Conservation (phyloP, 768 basidiomycete genomes). For the Termitomyces sp. region DNA sequence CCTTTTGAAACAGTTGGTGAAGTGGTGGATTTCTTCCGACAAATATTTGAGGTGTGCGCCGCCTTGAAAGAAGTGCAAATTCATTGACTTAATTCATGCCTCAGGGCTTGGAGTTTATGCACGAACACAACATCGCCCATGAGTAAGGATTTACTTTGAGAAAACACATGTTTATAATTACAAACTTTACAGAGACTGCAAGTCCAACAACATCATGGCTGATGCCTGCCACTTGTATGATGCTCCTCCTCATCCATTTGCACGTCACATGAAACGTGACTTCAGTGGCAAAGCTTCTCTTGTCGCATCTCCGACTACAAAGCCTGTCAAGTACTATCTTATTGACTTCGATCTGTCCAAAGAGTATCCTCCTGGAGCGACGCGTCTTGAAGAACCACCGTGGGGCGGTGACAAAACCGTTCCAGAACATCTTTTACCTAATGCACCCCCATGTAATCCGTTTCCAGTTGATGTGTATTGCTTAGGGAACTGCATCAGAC, state of each 20-base stretch:
- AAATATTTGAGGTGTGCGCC: conserved; percentile 17
- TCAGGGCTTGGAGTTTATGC: conserved; percentile 31
- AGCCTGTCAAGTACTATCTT: conserved; percentile 17
- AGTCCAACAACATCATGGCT: conserved; percentile 15
- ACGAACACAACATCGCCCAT: conserved; percentile 25
- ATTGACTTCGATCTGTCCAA: conserved; percentile 20
- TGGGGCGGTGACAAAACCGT: conserved; percentile 6
- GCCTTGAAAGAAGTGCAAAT: neutral
- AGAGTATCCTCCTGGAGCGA: conserved; percentile 5
- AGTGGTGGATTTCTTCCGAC: conserved; percentile 1
- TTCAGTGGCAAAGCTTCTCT: neutral
- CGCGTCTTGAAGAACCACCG: neutral
- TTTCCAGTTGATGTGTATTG: conserved; percentile 9
- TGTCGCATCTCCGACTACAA: conserved; percentile 8
- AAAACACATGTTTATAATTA: no score
- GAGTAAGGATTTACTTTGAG: conserved; percentile 17
- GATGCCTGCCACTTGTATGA: conserved; percentile 7
- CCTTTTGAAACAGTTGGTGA: neutral
- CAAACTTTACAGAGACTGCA: conserved; percentile 10
- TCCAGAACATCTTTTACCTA: conserved; percentile 1
- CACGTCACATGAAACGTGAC: conserved; percentile 3
- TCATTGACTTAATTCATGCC: no score
- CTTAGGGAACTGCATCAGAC: neutral
- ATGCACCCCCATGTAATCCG: conserved; percentile 2
- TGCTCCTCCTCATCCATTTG: conserved; percentile 8